These are phyloP conservation scores for Raddia guianensis DNA, from an alignment of 176 grass and related monocot species.

Conservation along the genomic window DNA sequence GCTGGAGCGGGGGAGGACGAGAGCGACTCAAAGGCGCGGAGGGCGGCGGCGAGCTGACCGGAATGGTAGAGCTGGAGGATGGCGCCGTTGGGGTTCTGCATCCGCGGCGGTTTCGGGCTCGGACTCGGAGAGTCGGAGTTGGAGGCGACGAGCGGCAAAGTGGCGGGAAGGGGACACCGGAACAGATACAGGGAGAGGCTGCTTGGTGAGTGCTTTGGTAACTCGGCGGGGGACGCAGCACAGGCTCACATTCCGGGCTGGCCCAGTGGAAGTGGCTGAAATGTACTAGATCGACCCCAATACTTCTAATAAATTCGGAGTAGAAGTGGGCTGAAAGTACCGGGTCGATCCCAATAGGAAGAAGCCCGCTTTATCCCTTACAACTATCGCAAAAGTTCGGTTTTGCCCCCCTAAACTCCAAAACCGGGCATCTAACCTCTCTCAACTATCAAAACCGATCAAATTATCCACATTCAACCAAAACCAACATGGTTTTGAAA, in stretches of 20 bases:
- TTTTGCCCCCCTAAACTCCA: too few species aligned
- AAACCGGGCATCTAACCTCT: too few species aligned
- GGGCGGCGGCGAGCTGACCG: slow-evolving; percentile 39
- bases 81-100: slow-evolving; percentile 45
- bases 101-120: slow-evolving; percentile 17
- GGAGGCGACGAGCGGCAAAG: not conserved
- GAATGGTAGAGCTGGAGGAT: slow-evolving; percentile 59
- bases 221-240: not conserved
- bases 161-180: slow-evolving; percentile 10
- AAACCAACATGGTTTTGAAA: too few species aligned
- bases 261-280: not conserved
- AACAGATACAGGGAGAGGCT: not conserved
- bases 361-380: too few species aligned
- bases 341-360: too few species aligned
- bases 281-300: not conserved
- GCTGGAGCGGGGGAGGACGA: not conserved
- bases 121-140: not conserved
- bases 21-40: slow-evolving; percentile 47
- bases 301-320: not conserved
- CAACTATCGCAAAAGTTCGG: too few species aligned
- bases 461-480: too few species aligned
- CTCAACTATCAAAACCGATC: too few species aligned
- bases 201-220: not conserved
- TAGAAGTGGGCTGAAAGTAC: too few species aligned
- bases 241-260: not conserved